These are phyloP conservation scores for Magnaporthiopsis incrustans DNA, from an alignment of 2,329 filamentous ascomycete genomes.

Conservation along the genomic window DNA sequence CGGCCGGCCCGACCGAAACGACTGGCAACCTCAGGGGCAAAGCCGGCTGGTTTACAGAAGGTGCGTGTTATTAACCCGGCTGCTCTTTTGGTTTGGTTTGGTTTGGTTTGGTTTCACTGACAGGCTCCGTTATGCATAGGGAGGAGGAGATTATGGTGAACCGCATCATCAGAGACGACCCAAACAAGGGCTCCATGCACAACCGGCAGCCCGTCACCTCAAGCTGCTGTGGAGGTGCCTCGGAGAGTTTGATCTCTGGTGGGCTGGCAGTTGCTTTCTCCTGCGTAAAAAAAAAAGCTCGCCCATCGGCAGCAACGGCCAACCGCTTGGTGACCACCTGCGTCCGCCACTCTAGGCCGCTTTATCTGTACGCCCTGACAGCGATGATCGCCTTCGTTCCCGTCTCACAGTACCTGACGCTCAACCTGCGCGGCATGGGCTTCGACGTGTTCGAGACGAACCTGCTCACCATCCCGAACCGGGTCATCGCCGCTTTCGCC, in stretches of 20 bases:
- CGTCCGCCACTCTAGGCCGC: slow-evolving; percentile 9
- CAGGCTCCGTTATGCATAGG: slow-evolving; percentile 22
- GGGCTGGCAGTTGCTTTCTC: background rate
- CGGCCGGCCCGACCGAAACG: slow-evolving; percentile 31
- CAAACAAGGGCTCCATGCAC: slow-evolving; percentile 49
- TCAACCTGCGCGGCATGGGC: slow-evolving; percentile 10
- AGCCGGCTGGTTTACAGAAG: slow-evolving; percentile 46
- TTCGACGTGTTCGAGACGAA: slow-evolving; percentile 13
- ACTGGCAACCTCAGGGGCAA: slow-evolving; percentile 36
- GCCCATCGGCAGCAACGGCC: too few relatives aligned
- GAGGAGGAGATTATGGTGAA: slow-evolving; percentile 53
- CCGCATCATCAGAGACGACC: slow-evolving; percentile 47
- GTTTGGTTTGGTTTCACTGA: slow-evolving; percentile 5
- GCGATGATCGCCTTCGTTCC: slow-evolving; percentile 10
- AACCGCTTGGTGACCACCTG: background rate
- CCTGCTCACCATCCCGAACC: slow-evolving; percentile 12
- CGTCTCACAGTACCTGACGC: slow-evolving; percentile 10
- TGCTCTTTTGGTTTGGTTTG: slow-evolving; percentile 20
- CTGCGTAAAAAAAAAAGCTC: background rate
- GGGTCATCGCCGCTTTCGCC: slow-evolving; percentile 28
- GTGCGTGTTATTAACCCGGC: too few relatives aligned
- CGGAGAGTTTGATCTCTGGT: slow-evolving; percentile 13
- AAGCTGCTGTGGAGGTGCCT: slow-evolving; percentile 15
- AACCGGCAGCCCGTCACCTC: slow-evolving; percentile 47
- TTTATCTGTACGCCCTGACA: slow-evolving; percentile 12